phyloP scores from a whole-genome alignment of 2,329 filamentous ascomycete species.

The Fusarium tuaranense region DNA sequence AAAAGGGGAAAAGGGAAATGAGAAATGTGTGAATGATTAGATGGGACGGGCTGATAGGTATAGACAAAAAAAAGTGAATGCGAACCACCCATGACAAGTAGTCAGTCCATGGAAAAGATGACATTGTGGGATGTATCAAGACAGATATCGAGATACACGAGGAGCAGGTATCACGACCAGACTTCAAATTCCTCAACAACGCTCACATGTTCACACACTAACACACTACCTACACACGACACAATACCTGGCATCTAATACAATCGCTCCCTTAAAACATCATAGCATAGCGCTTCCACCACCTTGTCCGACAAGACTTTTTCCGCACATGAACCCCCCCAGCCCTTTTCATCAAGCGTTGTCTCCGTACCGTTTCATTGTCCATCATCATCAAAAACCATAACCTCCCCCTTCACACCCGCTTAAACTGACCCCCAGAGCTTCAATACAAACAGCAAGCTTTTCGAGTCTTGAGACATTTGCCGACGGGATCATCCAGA shows the following conservation, averaged over 20 bases:
- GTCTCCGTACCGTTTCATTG: constrained; percentile 3
- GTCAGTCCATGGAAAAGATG: background rate
- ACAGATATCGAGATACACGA: background rate
- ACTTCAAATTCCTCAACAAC: background rate
- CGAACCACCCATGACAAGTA: background rate
- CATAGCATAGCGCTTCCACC: constrained; percentile 1
- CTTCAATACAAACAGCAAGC: background rate
- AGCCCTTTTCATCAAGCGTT: constrained; percentile 11
- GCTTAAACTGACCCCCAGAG: background rate
- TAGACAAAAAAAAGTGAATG: constrained; percentile 24
- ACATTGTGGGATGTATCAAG: background rate
- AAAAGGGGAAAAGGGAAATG: constrained; percentile 7
- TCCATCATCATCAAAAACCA: background rate
- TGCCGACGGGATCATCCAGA: background rate
- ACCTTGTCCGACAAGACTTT: constrained; percentile 3
- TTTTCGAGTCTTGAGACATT: background rate
- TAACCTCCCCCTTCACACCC: background rate
- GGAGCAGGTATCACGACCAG: background rate
- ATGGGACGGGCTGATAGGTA: background rate
- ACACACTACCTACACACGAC: constrained; percentile 34
- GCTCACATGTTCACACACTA: constrained; percentile 10
- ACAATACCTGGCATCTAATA: constrained; percentile 14
- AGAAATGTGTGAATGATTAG: constrained; percentile 15
- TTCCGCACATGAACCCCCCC: background rate
- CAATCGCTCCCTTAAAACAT: constrained; percentile 9